phyloP scores from a whole-genome alignment of 2,329 filamentous ascomycete species.

The Trichophaea hybrida region DNA sequence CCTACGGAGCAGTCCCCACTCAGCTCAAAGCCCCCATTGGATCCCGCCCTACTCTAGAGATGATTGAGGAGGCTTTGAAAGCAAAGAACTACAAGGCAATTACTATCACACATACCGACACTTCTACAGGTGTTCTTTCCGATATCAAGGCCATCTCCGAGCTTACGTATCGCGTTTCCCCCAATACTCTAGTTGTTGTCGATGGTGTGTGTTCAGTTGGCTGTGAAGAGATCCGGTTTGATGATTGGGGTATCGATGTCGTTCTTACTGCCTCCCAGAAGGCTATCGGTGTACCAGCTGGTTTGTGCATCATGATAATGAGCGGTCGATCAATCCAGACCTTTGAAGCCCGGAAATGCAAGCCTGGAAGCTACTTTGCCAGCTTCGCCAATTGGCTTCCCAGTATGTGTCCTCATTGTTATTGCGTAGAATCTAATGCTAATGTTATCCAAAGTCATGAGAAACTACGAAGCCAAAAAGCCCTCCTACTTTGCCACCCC shows the following conservation, averaged over 20 bases:
- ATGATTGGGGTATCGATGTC: conserved; percentile 83
- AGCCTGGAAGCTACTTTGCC: conserved; percentile 79
- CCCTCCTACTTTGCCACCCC: conserved; percentile 96
- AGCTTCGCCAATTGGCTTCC: conserved; percentile 96
- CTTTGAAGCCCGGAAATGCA: conserved; percentile 66
- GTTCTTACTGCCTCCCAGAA: conserved; percentile 94
- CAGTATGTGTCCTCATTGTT: conserved; percentile 40
- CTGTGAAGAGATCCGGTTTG: conserved; percentile 89
- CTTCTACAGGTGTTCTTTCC: conserved; percentile 86
- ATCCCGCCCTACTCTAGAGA: conserved; percentile 66
- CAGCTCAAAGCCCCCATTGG: conserved; percentile 83
- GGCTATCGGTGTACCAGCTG: conserved; percentile 88
- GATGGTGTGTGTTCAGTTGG: conserved; percentile 97
- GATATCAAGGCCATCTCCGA: conserved; percentile 75
- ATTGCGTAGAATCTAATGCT: background rate
- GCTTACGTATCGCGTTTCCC: conserved; percentile 71
- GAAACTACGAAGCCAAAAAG: conserved; percentile 97
- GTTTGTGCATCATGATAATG: conserved; percentile 85
- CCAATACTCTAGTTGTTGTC: conserved; percentile 79
- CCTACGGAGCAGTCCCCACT: conserved; percentile 80
- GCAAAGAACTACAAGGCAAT: conserved; percentile 88
- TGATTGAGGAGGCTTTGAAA: conserved; percentile 76
- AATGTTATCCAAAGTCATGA: conserved; percentile 53
- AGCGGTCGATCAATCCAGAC: conserved; percentile 73
- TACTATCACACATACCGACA: conserved; percentile 94